Percentiles rank a stretch among this genome's conserved stretches.
phyloP scores from a whole-genome alignment of 345 rosid species.

The Pistacia vera region DNA sequence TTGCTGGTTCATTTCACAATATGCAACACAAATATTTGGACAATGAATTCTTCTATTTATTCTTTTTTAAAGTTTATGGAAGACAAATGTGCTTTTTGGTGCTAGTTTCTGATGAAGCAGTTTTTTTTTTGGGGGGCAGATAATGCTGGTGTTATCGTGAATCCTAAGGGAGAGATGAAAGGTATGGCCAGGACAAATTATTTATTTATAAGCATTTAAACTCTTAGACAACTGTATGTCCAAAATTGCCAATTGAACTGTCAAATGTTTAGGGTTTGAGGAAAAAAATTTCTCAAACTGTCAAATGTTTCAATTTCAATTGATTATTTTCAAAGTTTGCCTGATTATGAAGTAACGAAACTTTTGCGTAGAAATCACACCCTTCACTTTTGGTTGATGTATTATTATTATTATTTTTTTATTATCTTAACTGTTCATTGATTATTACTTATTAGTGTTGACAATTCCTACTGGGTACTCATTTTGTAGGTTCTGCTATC shows the following conservation, averaged over 20 bases:
- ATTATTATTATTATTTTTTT: too few species aligned
- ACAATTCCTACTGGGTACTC: not conserved
- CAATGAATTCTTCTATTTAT: not conserved
- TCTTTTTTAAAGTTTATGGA: not conserved
- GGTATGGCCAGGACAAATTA: conserved; percentile 34
- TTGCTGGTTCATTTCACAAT: too few species aligned
- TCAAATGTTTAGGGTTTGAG: too few species aligned
- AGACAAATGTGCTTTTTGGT: not conserved
- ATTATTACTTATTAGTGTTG: not conserved
- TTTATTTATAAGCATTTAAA: not conserved
- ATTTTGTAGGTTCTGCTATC: conserved; percentile 73
- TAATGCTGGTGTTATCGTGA: conserved; percentile 95
- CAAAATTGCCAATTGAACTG: too few species aligned
- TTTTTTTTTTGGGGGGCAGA: conserved; percentile 43
- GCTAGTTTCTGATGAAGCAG: conserved; percentile 22
- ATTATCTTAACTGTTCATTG: not conserved
- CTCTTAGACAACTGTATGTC: not conserved
- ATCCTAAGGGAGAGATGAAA: conserved; percentile 97
- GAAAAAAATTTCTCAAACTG: too few species aligned
- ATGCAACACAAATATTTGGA: too few species aligned
- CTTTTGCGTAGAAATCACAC: too few species aligned
- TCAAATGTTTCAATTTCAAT: not conserved
- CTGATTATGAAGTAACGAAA: too few species aligned
- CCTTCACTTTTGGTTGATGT: too few species aligned
- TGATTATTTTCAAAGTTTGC: too few species aligned